A percentile compares a stretch with the other conserved stretches of the same genome.
Conservation (phyloP, 2,329 filamentous ascomycete genomes). For the Teratosphaeria destructans region DNA sequence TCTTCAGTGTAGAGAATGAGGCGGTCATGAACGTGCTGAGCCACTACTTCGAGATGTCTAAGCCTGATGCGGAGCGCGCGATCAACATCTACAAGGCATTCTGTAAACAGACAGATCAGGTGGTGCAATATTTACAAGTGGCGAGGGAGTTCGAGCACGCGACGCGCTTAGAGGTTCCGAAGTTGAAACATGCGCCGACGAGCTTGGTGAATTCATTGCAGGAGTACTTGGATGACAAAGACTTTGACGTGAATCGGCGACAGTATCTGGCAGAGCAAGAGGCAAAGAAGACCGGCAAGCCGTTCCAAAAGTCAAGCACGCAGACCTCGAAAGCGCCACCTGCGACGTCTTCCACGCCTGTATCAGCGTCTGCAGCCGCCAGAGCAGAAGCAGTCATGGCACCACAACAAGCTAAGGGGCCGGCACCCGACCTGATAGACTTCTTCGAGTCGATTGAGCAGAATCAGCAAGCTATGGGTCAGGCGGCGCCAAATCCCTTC, state of each 20-base stretch:
- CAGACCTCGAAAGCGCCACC: constrained; percentile 24
- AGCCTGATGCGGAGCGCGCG: constrained; percentile 81
- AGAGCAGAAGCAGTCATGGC: constrained; percentile 10
- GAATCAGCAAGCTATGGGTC: constrained; percentile 57
- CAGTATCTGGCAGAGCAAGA: constrained; percentile 87
- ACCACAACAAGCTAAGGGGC: constrained; percentile 41
- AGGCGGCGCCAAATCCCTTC: constrained; percentile 10
- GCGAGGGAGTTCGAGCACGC: constrained; percentile 86
- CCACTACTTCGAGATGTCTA: constrained; percentile 97
- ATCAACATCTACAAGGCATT: constrained; percentile 89
- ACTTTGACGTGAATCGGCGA: constrained; percentile 85
- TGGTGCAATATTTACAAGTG: constrained; percentile 79
- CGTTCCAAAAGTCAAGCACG: constrained; percentile 23
- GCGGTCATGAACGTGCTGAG: constrained; percentile 94
- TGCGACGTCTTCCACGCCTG: constrained; percentile 29
- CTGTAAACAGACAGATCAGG: constrained; percentile 80
- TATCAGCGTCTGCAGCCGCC: background rate
- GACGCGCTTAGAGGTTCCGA: constrained; percentile 87
- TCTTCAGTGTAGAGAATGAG: constrained; percentile 94
- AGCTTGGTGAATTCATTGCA: constrained; percentile 82
- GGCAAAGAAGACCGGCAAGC: constrained; percentile 44
- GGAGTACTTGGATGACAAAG: constrained; percentile 86
- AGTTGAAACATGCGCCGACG: constrained; percentile 92
- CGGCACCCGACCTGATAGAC: constrained; percentile 74
- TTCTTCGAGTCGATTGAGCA: constrained; percentile 92